Evolutionary conservation across 2,329 filamentous ascomycete species (phyloP).

Genomic region (Aulographum hederae): DNA sequence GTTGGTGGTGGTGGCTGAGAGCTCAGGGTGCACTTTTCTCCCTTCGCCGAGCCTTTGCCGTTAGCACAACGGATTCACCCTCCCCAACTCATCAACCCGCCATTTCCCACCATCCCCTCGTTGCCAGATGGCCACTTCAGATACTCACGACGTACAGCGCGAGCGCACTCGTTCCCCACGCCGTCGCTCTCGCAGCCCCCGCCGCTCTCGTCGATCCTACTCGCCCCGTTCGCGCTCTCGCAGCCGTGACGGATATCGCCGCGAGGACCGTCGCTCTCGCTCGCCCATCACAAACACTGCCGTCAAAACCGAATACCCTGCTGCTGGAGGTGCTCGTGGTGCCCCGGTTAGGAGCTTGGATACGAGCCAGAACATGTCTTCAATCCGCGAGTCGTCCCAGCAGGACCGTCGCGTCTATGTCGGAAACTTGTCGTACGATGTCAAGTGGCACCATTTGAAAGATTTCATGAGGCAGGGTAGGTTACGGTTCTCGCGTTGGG

Average conservation of each 20-base stretch:
- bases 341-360: slow-evolving; percentile 40
- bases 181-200: slow-evolving; percentile 33
- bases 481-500: not conserved
- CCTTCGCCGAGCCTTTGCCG: too few species aligned
- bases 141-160: too few species aligned
- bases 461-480: slow-evolving; percentile 99
- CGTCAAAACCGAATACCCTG: slow-evolving; percentile 48
- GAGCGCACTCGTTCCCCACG: slow-evolving; percentile 69
- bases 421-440: slow-evolving; percentile 96
- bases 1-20: too few species aligned
- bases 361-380: slow-evolving; percentile 93
- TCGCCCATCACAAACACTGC: slow-evolving; percentile 59
- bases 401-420: slow-evolving; percentile 99
- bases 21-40: too few species aligned
- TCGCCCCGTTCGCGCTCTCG: slow-evolving; percentile 54
- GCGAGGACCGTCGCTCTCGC: slow-evolving; percentile 40
- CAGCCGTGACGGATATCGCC: slow-evolving; percentile 42
- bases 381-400: slow-evolving; percentile 82
- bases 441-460: slow-evolving; percentile 99
- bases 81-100: too few species aligned
- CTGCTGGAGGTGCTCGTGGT: slow-evolving; percentile 22
- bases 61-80: too few species aligned
- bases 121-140: too few species aligned
- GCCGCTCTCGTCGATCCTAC: slow-evolving; percentile 40
- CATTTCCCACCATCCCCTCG: too few species aligned